These are phyloP conservation scores for Astragalus membranaceus DNA, from an alignment of 306 rosid genomes.

Conservation along the genomic window DNA sequence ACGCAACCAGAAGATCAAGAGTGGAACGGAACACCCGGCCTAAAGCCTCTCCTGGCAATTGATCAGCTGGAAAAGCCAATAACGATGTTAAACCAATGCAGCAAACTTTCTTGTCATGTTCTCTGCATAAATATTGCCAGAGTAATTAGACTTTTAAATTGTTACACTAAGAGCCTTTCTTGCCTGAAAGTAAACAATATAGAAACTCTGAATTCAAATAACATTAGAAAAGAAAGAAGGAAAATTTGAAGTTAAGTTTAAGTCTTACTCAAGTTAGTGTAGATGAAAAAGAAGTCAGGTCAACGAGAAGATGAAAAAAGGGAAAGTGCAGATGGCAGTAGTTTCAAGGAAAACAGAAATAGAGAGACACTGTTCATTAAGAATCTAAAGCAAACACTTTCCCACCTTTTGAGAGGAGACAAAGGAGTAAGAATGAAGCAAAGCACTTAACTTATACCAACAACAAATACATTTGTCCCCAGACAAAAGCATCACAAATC, in stretches of 20 bases:
- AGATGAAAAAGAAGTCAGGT: too few relatives aligned
- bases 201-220: too few relatives aligned
- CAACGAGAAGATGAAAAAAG: neutral
- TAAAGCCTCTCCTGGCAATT: slow-evolving; percentile 69
- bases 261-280: too few relatives aligned
- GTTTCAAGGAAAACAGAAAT: slow-evolving; percentile 24
- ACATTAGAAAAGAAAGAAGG: too few relatives aligned
- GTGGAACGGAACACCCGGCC: too few relatives aligned
- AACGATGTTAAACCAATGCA: slow-evolving; percentile 91
- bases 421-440: slow-evolving; percentile 43
- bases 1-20: too few relatives aligned
- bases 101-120: slow-evolving; percentile 88
- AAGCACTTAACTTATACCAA: slow-evolving; percentile 28
- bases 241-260: too few relatives aligned
- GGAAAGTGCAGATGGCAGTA: slow-evolving; percentile 22
- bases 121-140: slow-evolving; percentile 46
- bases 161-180: slow-evolving; percentile 65
- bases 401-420: slow-evolving; percentile 31
- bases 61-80: slow-evolving; percentile 67
- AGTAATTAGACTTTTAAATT: slow-evolving; percentile 9
- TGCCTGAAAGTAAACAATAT: slow-evolving; percentile 40
- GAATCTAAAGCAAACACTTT: slow-evolving; percentile 21
- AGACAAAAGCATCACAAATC: too few relatives aligned
- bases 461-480: neutral
- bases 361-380: too few relatives aligned